phyloP scores from a whole-genome alignment of 306 rosid species.

The Cucurbita pepo region DNA sequence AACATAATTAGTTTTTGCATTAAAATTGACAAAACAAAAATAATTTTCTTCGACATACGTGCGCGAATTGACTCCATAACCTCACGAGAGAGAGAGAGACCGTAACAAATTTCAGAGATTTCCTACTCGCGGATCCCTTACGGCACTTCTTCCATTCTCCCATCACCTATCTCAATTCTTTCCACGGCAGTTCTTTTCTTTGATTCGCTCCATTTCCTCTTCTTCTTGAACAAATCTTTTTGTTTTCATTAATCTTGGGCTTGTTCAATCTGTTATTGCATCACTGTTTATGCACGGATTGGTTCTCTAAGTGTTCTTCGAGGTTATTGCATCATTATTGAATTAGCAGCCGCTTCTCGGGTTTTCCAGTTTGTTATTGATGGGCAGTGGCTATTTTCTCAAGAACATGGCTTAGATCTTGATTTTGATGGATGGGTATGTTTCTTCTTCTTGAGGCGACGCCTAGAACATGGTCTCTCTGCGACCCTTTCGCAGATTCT shows the following conservation, averaged over 20 bases:
- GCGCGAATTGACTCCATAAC: background rate
- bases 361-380: background rate
- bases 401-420: constrained; percentile 6
- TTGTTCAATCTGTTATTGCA: background rate
- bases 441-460: constrained; percentile 14
- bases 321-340: background rate
- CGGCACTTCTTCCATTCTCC: background rate
- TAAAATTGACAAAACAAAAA: too few species aligned
- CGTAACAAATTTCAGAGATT: background rate
- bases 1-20: too few species aligned
- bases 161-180: background rate
- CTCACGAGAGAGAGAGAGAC: background rate
- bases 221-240: background rate
- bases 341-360: background rate
- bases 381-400: background rate
- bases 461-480: constrained; percentile 53
- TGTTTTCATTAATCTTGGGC: background rate
- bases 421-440: constrained; percentile 27
- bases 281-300: background rate
- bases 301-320: background rate
- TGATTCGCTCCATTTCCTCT: background rate
- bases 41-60: too few species aligned
- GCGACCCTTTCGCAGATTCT: constrained; percentile 56
- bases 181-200: background rate
- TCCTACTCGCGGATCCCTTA: background rate